Percentiles rank a stretch among this genome's conserved stretches.
These are phyloP conservation scores for Abrus precatorius DNA, from an alignment of 306 rosid species.

Conservation along the genomic window DNA sequence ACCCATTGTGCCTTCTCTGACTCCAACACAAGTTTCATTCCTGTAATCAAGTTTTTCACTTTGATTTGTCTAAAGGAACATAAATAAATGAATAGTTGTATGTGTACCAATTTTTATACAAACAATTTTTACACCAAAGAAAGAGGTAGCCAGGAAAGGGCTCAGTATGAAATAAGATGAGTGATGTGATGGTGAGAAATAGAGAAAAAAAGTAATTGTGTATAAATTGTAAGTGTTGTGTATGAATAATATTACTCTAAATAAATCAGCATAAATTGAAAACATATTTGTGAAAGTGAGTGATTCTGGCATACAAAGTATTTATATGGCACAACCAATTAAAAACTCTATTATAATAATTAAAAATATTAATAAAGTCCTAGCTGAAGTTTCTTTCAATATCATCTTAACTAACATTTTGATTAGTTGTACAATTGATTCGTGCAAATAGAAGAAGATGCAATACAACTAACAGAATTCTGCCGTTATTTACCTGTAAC, in stretches of 20 bases:
- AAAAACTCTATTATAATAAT: not conserved
- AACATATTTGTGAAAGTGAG: not conserved
- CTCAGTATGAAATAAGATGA: too few relatives aligned
- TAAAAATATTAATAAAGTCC: not conserved
- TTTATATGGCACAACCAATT: not conserved
- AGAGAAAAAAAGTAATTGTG: too few relatives aligned
- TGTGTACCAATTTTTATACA: too few relatives aligned
- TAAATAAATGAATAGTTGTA: not conserved
- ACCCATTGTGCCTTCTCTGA: constrained; percentile 80
- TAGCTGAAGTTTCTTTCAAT: not conserved
- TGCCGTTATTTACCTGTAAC: not conserved
- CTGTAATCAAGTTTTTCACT: constrained; percentile 54
- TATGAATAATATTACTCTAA: too few relatives aligned
- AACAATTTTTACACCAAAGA: too few relatives aligned
- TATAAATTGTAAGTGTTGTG: too few relatives aligned
- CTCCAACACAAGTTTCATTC: constrained; percentile 71
- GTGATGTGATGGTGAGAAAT: too few relatives aligned
- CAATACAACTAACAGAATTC: not conserved
- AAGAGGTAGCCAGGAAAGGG: too few relatives aligned
- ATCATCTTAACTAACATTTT: not conserved
- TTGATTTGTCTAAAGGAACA: constrained; percentile 10
- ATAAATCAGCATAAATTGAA: not conserved
- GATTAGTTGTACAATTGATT: not conserved
- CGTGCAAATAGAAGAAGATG: not conserved
- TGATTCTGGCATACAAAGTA: not conserved